Conservation (phyloP, 2,329 filamentous ascomycete species). For the Stagonosporopsis cucurbitacearum region DNA sequence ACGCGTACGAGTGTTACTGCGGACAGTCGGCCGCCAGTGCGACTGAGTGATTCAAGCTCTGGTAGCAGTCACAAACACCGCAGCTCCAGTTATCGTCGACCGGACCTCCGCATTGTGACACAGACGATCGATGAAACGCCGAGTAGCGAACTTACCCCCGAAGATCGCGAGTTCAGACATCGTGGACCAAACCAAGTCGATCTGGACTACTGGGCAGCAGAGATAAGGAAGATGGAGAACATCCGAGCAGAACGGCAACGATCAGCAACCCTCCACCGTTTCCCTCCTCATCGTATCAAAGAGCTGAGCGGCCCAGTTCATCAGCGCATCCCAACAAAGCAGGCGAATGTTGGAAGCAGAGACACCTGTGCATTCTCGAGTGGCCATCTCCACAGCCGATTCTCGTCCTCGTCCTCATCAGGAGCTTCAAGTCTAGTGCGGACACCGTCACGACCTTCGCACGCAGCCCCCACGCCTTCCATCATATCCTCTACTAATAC, state of each 20-base stretch:
- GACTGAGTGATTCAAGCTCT: not conserved
- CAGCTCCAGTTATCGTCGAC: not conserved
- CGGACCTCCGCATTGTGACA: not conserved
- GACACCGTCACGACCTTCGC: not conserved
- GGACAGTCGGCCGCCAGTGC: not conserved
- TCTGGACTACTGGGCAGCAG: conserved; percentile 14
- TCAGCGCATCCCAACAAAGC: not conserved
- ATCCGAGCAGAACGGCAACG: not conserved
- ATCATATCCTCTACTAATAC: not conserved
- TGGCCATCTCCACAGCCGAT: not conserved
- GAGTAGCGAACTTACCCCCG: conserved; percentile 9
- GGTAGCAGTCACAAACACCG: not conserved
- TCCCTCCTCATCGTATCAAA: not conserved
- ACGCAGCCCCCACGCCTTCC: not conserved
- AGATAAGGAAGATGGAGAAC: conserved; percentile 15
- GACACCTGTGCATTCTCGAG: not conserved
- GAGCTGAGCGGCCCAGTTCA: not conserved
- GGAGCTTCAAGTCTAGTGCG: not conserved
- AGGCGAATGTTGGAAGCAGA: not conserved
- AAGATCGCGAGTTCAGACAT: conserved; percentile 12
- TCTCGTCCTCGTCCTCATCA: conserved; percentile 2
- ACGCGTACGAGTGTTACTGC: not conserved
- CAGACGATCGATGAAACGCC: not conserved
- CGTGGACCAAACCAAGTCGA: conserved; percentile 9
- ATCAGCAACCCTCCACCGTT: not conserved